These are phyloP conservation scores for Diaporthe amygdali DNA, from an alignment of 2,329 filamentous ascomycete species.

Conservation along the genomic window DNA sequence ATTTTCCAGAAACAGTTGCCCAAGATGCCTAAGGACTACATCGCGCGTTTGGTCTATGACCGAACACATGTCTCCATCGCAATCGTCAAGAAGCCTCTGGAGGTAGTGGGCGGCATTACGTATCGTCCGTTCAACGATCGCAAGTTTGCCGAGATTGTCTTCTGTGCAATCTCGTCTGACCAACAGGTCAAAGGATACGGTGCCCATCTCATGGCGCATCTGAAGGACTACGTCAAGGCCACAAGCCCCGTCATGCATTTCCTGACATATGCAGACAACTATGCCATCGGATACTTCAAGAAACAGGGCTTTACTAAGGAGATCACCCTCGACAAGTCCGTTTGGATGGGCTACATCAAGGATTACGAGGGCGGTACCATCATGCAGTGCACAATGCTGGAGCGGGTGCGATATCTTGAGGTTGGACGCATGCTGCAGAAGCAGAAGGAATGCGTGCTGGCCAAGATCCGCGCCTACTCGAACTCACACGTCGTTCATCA, in stretches of 20 bases:
- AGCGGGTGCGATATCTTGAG: slow-evolving; percentile 92
- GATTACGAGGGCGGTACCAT: slow-evolving; percentile 99
- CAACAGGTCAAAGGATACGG: slow-evolving; percentile 99
- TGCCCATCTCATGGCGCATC: slow-evolving; percentile 95
- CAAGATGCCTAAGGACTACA: slow-evolving; percentile 99
- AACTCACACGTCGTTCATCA: slow-evolving; percentile 87
- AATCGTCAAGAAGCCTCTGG: slow-evolving; percentile 94
- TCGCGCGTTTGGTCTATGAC: slow-evolving; percentile 96
- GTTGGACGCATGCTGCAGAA: slow-evolving; percentile 92
- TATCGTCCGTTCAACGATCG: slow-evolving; percentile 93
- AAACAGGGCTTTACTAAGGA: slow-evolving; percentile 99
- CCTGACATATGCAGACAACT: slow-evolving; percentile 97
- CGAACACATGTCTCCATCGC: slow-evolving; percentile 95
- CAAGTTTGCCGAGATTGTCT: slow-evolving; percentile 96
- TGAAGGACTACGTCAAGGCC: slow-evolving; percentile 98
- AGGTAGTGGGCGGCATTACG: slow-evolving; percentile 96
- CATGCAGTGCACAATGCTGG: slow-evolving; percentile 99
- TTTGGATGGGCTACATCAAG: slow-evolving; percentile 99
- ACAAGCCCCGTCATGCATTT: slow-evolving; percentile 98
- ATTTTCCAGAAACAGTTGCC: slow-evolving; percentile 98
- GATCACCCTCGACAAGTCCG: slow-evolving; percentile 85
- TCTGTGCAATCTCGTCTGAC: slow-evolving; percentile 96
- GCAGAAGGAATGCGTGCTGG: slow-evolving; percentile 93
- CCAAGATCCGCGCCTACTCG: slow-evolving; percentile 91
- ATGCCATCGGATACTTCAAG: slow-evolving; percentile 98